Evolutionary conservation across 805 yeast species (phyloP).

Genomic region (Yarrowia deformans): DNA sequence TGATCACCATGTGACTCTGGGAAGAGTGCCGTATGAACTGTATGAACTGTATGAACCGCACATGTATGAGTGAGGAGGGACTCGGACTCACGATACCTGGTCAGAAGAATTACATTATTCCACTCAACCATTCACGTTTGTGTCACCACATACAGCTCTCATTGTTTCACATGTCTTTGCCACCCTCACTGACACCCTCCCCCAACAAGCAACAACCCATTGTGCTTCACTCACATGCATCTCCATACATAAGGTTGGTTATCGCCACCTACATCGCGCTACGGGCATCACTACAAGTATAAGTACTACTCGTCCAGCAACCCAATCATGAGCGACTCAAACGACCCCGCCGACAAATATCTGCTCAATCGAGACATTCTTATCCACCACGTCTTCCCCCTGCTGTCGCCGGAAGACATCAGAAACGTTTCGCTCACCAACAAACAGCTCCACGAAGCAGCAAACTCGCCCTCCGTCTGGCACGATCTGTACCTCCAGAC

Average conservation of each 20-base stretch:
- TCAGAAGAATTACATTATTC: no score
- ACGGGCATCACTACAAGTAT: not conserved
- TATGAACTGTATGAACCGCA: no score
- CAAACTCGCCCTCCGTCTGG: conserved; percentile 57
- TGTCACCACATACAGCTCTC: no score
- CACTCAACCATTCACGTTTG: no score
- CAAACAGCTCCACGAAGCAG: conserved; percentile 50
- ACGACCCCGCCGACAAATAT: not conserved
- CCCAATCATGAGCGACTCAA: conserved; percentile 5
- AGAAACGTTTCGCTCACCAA: conserved; percentile 53
- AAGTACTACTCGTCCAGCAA: not conserved
- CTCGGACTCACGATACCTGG: no score
- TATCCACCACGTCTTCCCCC: conserved; percentile 44
- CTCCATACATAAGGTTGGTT: conserved; percentile 28
- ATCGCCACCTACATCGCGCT: conserved; percentile 25
- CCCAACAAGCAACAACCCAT: no score
- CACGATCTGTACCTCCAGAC: conserved; percentile 55
- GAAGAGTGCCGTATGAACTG: no score
- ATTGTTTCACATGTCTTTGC: not conserved
- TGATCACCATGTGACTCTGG: no score
- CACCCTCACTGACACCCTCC: not conserved
- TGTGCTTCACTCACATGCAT: not conserved
- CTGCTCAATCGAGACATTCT: conserved; percentile 42
- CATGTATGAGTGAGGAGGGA: no score
- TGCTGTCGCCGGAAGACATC: conserved; percentile 51